Evolutionary conservation across 805 yeast species (phyloP).

Genomic region (Kuraishia floccosa): DNA sequence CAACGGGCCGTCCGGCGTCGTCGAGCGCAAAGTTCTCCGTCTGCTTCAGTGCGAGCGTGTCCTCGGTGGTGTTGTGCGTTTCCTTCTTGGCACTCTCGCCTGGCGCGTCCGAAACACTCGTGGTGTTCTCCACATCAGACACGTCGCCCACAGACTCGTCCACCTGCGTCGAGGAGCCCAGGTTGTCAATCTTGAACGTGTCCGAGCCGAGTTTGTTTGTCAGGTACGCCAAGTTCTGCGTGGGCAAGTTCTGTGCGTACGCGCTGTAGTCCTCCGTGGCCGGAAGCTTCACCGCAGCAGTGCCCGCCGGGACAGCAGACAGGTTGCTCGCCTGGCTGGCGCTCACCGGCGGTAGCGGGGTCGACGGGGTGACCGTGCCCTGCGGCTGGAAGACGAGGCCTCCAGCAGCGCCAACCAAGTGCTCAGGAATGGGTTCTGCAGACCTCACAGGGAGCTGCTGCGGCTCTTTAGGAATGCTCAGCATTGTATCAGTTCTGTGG

Average conservation of each 20-base stretch:
- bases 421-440: slow-evolving; percentile 9
- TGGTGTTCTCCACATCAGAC: neutral
- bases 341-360: neutral
- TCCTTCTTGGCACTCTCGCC: slow-evolving; percentile 1
- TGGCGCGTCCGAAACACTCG: slow-evolving; percentile 1
- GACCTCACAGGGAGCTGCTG: slow-evolving; percentile 10
- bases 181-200: neutral
- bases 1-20: too few relatives aligned
- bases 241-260: slow-evolving; percentile 1
- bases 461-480: slow-evolving; percentile 11
- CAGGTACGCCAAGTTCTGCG: neutral
- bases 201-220: neutral
- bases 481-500: slow-evolving; percentile 14
- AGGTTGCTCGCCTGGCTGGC: neutral
- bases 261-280: slow-evolving; percentile 1
- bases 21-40: too few relatives aligned
- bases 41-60: neutral
- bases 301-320: neutral
- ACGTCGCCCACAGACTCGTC: neutral
- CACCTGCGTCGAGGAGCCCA: neutral
- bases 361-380: neutral
- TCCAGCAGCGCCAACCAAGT: slow-evolving; percentile 10
- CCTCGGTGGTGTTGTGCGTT: slow-evolving; percentile 1
- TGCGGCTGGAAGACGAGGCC: slow-evolving; percentile 5
- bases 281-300: neutral